Evolutionary conservation across 371 early-diverging fungal species (phyloP), one percentile per base, ranked within the genome.

Genomic region (Dinochytrium kinnereticum): DNA sequence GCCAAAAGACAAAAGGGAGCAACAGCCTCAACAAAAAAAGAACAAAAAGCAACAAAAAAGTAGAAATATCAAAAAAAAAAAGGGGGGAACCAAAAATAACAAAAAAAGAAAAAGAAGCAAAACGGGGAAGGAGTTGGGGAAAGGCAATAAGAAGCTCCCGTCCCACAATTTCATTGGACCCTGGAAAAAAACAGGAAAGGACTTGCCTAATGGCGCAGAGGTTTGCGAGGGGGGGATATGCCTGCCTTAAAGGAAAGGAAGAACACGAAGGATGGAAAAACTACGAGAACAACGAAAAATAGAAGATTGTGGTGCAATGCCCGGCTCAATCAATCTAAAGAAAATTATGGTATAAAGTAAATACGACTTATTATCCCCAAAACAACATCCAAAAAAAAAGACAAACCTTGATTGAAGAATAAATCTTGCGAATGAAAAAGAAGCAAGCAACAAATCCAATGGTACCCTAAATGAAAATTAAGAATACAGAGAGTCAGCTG

Each of bases 381-480:
- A n/a, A n/a, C n/a, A n/a, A n/a, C n/a, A n/a, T n/a, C n/a, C n/a
- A n/a, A n/a, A n/a, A n/a, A n/a, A n/a, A n/a, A n/a, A 26, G 5
- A 26, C 55, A 53, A 33, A 94, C 91, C 81, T 94, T 95, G 80
- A 94, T 95, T 44, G 92, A 88, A 49, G 84, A 83, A 82, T 92
- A 94, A 66, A 95, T 94, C 78, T 88, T 92, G 59, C 89, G 87
- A 57, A 95, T 89, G 82, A 95, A 96, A 66, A 82, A 69, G 59
- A 93, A 83, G 59, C 91, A 90, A 34, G 93, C 87, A 26, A 90
- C 78, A 75, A 91, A 94, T 21, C 95, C 96, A 64, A 94, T 87
- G 51, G 93, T 89, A n/a, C 96, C 96, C 33, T 87, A 83, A 59
- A 88, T 17, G n/a, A n/a, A n/a, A n/a, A n/a, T n/a, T n/a, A n/a